Base-by-base conservation (phyloP, 2,329 filamentous ascomycete species). In the Diaporthe vexans region DNA sequence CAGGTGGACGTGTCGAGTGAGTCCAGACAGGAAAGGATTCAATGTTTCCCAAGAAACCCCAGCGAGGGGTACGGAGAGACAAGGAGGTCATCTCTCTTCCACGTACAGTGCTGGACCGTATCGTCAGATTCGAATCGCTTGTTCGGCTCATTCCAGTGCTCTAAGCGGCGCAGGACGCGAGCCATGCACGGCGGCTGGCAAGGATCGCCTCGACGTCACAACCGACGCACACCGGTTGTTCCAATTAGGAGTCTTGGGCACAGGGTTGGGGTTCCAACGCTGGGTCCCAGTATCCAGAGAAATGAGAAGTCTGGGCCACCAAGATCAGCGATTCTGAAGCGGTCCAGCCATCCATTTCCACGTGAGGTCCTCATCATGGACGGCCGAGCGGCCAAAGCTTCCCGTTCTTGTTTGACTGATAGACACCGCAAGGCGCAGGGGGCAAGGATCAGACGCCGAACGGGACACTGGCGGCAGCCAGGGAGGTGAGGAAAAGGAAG, bases 271-370 rank as follows among this genome's bases (percentile, higher is more conserved):
- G 37, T 61, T 48, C 71, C 65, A 67, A 70, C 68, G 33, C 46
- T 40, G 8, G 6, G 48, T 51, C 48, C n/a, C 10, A 24, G n/a
- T 24, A 37, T 61, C 72, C 72, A 63, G 26, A 37, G 26, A 70
- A 43, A 48, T 46, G 43, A 33, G 24, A 75, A 73, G 40, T 58
- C 63, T 35, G 40, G 68, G 29, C 68, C 56, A 63, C 71, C 57
- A 71, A 52, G 73, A 75, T 73, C 65, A 75, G 71, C 71, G 65
- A 58, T 58, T 71, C 74, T 57, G 65, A 71, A 54, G 51, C 40
- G 54, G 33, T 61, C 73, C 71, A 75, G 74, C 71, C 65, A 73
- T 71, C 63, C 58, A 35, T 40, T 71, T 73, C 71, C 74, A 75
- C 71, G 74, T 75, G 74, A 75, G 73, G 57, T 46, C 57, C 71